Evolutionary conservation across 352 stramenopile genomes (phyloP), one percentile per base, ranked within the genome.

Genomic region (Pythium apleroticum): DNA sequence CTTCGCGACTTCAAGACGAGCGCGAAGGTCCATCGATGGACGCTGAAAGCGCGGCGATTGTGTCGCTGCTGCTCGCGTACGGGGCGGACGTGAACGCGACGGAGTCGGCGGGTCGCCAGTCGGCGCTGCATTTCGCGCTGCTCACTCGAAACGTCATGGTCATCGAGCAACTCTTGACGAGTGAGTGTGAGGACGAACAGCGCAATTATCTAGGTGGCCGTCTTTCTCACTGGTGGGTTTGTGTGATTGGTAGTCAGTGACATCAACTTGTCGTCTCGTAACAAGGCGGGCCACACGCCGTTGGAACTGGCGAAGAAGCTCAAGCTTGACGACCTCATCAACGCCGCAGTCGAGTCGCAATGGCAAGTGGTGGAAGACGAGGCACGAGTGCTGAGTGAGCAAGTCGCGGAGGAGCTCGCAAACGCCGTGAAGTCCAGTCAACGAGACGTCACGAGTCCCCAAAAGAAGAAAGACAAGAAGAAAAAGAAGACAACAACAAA

Each of bases 91-190:
- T 82, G 33, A 89, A 92, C 53, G 66, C 60, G 0, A 60, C 71
- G 2, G 81, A 93, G 45, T 63, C 63, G 25, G 45, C 63, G 9
- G 71, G 62, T 8, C 80, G 76, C 2, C 85, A 94, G 58, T 88
- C 84, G 8, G 84, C 87, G 19, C 63, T 95, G 4, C 87, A 95
- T 56, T 79, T 94, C 49, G 85, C 87, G 8, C 69, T 95, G 6
- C 68, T 91, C 45, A 90, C 77, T 17, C 66, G 81, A 37, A 95
- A 92, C 52, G 14, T 49, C 22, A 31, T 50, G 39, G 84, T 70
- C 2, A 73, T 93, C 0, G 27, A 78, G 12, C 70, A 69, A 11
- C 68, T 86, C 22, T 49, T 80, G 49, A 56, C 37, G 15, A 69
- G 39, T 61, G 14, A 15, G 56, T 46, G 15, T 12, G 27, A 65